These are phyloP conservation scores for Globisporangium irregulare DNA, from an alignment of 352 stramenopile species.

Conservation along the genomic window DNA sequence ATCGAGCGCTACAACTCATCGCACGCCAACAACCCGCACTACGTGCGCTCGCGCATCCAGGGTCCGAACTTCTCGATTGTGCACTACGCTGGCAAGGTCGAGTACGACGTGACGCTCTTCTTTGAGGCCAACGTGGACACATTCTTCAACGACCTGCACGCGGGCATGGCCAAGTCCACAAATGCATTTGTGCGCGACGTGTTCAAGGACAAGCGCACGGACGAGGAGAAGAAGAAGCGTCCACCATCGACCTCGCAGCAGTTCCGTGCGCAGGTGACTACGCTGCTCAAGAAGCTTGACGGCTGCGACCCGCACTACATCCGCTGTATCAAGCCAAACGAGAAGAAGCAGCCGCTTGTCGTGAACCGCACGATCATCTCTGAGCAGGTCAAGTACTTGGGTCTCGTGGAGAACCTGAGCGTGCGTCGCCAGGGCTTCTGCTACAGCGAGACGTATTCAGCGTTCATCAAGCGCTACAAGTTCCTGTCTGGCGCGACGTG, in stretches of 20 bases:
- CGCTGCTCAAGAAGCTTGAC: constrained; percentile 82
- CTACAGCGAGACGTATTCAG: constrained; percentile 77
- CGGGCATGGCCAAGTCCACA: constrained; percentile 66
- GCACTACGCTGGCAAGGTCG: constrained; percentile 84
- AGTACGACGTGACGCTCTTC: constrained; percentile 85
- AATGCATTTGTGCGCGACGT: constrained; percentile 74
- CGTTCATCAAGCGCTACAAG: constrained; percentile 85
- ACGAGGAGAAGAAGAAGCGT: constrained; percentile 82
- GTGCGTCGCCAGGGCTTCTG: constrained; percentile 84
- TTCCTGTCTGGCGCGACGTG: constrained; percentile 81
- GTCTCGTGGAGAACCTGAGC: constrained; percentile 79
- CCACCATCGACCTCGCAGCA: constrained; percentile 81
- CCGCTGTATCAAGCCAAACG: constrained; percentile 90
- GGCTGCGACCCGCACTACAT: constrained; percentile 90
- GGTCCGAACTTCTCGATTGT: constrained; percentile 76
- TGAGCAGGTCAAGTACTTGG: constrained; percentile 80
- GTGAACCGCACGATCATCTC: constrained; percentile 65
- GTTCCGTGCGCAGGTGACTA: constrained; percentile 75
- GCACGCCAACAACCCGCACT: constrained; percentile 72
- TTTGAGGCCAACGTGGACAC: constrained; percentile 85
- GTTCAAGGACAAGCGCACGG: constrained; percentile 76
- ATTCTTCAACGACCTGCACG: constrained; percentile 82
- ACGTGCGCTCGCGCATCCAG: constrained; percentile 65
- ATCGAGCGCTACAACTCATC: constrained; percentile 75
- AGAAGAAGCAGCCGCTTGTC: constrained; percentile 74